These are phyloP conservation scores for Cercospora beticola DNA, from an alignment of 2,329 filamentous ascomycete genomes.

Conservation along the genomic window DNA sequence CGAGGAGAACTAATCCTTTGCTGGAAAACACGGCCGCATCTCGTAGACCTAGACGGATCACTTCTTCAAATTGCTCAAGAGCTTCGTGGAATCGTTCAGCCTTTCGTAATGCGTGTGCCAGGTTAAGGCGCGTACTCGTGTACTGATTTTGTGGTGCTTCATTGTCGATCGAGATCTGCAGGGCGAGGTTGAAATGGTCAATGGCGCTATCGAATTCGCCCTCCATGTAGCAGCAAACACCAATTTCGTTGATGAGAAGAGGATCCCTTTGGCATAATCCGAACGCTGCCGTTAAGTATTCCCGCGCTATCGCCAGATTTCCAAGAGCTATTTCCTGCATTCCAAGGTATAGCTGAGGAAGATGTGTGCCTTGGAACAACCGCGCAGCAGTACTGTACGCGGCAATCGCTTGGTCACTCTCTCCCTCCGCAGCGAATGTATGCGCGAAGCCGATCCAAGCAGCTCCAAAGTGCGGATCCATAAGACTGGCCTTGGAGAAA, in stretches of 20 bases:
- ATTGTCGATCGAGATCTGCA: slow-evolving; percentile 75
- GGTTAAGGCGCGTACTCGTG: slow-evolving; percentile 80
- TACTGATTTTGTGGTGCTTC: slow-evolving; percentile 72
- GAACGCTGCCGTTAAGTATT: slow-evolving; percentile 90
- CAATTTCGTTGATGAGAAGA: slow-evolving; percentile 89
- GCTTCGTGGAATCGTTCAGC: slow-evolving; percentile 68
- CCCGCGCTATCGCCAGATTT: slow-evolving; percentile 89
- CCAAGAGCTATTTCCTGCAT: slow-evolving; percentile 98
- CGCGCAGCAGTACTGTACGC: slow-evolving; percentile 94
- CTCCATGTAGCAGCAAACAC: slow-evolving; percentile 93
- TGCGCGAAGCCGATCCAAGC: slow-evolving; percentile 99
- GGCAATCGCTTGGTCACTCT: slow-evolving; percentile 96
- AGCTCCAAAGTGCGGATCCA: slow-evolving; percentile 95
- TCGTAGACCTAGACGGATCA: slow-evolving; percentile 73
- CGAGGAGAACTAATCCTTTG: slow-evolving; percentile 80
- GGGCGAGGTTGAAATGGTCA: slow-evolving; percentile 72
- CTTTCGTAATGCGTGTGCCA: slow-evolving; percentile 83
- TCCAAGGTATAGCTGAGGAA: slow-evolving; percentile 91
- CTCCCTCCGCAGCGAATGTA: slow-evolving; percentile 94
- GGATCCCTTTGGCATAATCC: slow-evolving; percentile 81
- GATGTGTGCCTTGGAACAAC: slow-evolving; percentile 92
- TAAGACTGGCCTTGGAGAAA: slow-evolving; percentile 95
- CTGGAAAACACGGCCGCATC: slow-evolving; percentile 76
- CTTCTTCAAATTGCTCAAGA: slow-evolving; percentile 80
- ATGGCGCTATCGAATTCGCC: slow-evolving; percentile 73